Conservation (phyloP, 2,329 filamentous ascomycete genomes). For the Blastomyces emzantsi region DNA sequence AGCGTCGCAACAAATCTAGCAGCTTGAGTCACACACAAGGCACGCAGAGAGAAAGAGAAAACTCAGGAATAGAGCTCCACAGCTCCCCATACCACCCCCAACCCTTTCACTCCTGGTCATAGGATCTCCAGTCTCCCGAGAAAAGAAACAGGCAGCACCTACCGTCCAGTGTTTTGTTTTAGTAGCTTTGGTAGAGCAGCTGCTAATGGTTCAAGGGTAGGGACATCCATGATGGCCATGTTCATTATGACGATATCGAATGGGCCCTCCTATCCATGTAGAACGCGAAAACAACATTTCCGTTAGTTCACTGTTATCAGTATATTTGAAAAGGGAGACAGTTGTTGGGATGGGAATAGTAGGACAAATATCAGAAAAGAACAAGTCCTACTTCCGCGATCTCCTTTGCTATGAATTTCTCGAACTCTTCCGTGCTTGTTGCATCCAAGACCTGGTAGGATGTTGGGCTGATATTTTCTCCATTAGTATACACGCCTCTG, state of each 20-base stretch:
- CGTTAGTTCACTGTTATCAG: conserved; percentile 8
- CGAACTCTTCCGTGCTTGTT: conserved; percentile 29
- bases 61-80: not conserved
- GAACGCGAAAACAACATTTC: conserved; percentile 10
- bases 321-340: not conserved
- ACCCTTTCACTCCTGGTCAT: no score
- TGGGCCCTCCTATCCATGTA: conserved; percentile 18
- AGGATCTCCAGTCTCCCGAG: not conserved
- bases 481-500: conserved; percentile 16
- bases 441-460: conserved; percentile 33
- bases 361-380: not conserved
- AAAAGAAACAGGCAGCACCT: conserved; percentile 20
- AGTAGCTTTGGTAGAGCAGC: conserved; percentile 35
- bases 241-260: conserved; percentile 43
- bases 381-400: conserved; percentile 10
- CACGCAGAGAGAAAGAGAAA: not conserved
- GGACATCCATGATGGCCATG: conserved; percentile 44
- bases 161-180: conserved; percentile 33
- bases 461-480: conserved; percentile 18
- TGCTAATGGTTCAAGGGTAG: conserved; percentile 37
- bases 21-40: conserved; percentile 3
- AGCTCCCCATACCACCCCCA: no score
- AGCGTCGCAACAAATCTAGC: conserved; percentile 40
- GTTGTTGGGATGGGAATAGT: not conserved
- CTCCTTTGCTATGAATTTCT: conserved; percentile 19